phyloP scores from a whole-genome alignment of 2,329 filamentous ascomycete genomes.

The Pseudocercospora vitis region DNA sequence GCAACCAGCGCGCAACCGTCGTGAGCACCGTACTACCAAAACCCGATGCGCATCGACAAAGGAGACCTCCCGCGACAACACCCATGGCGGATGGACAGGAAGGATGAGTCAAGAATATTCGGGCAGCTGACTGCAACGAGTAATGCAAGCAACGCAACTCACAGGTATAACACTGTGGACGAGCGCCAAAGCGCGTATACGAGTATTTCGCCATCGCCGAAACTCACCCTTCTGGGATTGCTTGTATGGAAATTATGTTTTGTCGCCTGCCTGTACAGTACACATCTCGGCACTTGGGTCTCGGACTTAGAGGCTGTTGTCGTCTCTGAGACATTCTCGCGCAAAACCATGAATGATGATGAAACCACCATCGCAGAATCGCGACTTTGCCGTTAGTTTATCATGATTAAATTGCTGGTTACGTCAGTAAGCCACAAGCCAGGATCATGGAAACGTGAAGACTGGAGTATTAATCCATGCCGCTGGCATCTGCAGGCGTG shows the following conservation, averaged over 20 bases:
- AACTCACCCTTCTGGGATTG: neutral
- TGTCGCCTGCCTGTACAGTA: too few relatives aligned
- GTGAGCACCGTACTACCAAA: too few relatives aligned
- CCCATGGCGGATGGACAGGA: too few relatives aligned
- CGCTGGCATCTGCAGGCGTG: neutral
- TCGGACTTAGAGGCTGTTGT: neutral
- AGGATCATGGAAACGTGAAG: neutral
- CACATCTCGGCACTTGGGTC: neutral
- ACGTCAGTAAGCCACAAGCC: neutral
- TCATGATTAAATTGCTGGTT: neutral
- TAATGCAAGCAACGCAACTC: too few relatives aligned
- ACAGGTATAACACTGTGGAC: neutral
- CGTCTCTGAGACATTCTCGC: neutral
- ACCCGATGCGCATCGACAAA: too few relatives aligned
- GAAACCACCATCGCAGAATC: neutral
- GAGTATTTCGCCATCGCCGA: neutral
- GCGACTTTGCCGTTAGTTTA: neutral
- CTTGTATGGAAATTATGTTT: neutral
- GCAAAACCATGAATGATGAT: neutral
- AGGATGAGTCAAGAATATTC: neutral
- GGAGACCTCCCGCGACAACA: too few relatives aligned
- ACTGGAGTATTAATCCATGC: neutral
- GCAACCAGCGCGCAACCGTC: too few relatives aligned
- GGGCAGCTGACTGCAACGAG: neutral
- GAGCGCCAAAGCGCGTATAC: conserved; percentile 1